Evolutionary conservation across 352 stramenopile species (phyloP), one percentile per base, ranked within the genome.

Genomic region (Globisporangium alternatum): DNA sequence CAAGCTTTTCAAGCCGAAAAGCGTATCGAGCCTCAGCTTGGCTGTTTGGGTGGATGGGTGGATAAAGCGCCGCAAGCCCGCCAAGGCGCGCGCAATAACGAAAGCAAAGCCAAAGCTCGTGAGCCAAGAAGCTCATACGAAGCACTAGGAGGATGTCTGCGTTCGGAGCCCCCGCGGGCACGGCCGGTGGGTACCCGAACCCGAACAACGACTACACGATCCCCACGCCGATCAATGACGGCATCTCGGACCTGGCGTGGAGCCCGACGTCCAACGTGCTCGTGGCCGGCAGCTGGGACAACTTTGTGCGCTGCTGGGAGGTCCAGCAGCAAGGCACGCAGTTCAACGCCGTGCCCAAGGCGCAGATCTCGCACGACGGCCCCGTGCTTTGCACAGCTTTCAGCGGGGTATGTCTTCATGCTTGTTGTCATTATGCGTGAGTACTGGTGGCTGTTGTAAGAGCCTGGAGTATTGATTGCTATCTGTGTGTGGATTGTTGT

Each of bases 301-400:
- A 94, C 65, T 71, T 79, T 22, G 86, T 94, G 67, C 86, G 83
- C 43, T 94, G 83, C 71, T 94, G 86, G 86, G 83, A 94, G 64
- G 81, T 94, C 41, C 81, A 94, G 68, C 77, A 90, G 67, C 71
- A 86, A 66, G 76, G 74, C 41, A 76, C 69, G 35, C 77, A 90
- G 69, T 88, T 94, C 69, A 85, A 92, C 59, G 81, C 83, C 19
- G 77, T 86, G 37, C 77, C 83, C 47, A 89, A 93, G 72, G 88
- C 88, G 25, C 78, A 91, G 68, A 97, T 91, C 79, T 88, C 78
- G 52, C 86, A 97, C 75, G 85, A 96, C n/a, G 86, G 78, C 1
- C 93, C 95, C 0, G 95, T 98, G 30, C 81, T 99, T 2, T 94
- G 93, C 68, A 96, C 89, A 41, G 88, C 85, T 37, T 98, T 98